Evolutionary conservation across 192 early-diverging fungal species (phyloP).

Genomic region (Podila horticola): DNA sequence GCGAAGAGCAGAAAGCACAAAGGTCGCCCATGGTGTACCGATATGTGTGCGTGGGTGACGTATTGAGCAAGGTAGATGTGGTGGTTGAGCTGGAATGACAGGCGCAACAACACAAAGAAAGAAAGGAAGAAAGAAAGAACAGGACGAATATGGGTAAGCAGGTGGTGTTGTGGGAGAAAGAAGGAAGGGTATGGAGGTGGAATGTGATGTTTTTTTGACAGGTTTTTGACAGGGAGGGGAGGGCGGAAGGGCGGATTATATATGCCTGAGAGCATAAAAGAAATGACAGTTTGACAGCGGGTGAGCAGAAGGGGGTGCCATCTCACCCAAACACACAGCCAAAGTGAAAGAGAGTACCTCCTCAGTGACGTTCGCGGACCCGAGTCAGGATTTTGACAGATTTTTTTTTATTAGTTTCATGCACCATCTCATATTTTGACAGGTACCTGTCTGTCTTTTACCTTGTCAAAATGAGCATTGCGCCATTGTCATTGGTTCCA

Average conservation of each 20-base stretch:
- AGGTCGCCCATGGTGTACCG: not conserved
- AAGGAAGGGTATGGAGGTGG: not conserved
- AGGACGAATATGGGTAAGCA: not conserved
- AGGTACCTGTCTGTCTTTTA: not conserved
- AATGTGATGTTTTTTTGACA: slow-evolving; percentile 5
- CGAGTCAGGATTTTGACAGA: slow-evolving; percentile 35
- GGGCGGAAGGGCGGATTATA: not conserved
- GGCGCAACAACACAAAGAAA: not conserved
- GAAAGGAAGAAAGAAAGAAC: not conserved
- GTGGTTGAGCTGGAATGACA: not conserved
- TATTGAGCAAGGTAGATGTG: not conserved
- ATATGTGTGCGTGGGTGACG: not conserved
- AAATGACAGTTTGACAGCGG: too few relatives aligned
- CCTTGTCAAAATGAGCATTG: not conserved
- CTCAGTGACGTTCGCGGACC: slow-evolving; percentile 40
- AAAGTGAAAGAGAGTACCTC: slow-evolving; percentile 24
- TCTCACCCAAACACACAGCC: too few relatives aligned
- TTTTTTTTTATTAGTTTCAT: slow-evolving; percentile 11
- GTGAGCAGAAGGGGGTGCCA: too few relatives aligned
- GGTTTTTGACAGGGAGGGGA: not conserved
- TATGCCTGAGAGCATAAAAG: not conserved
- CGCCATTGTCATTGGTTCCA: not conserved
- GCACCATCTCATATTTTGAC: not conserved
- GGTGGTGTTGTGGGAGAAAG: not conserved
- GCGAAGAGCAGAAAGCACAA: not conserved